phyloP scores from a whole-genome alignment of 2,329 filamentous ascomycete genomes.

The Apiospora marii region DNA sequence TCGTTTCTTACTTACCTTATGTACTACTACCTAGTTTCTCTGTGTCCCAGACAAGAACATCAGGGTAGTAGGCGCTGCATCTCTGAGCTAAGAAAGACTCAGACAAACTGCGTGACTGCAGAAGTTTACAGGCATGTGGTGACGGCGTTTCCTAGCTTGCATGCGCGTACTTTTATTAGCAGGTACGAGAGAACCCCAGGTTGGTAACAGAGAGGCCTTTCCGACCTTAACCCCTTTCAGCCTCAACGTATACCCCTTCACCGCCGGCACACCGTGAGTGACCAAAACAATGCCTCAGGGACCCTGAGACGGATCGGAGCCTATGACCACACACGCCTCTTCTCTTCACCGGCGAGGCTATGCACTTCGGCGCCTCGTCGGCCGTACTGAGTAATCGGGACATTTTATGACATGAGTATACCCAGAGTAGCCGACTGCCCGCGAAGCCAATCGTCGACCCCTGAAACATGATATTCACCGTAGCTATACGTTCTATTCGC shows the following conservation, averaged over 20 bases:
- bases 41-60: neutral
- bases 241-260: slow-evolving; percentile 9
- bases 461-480: neutral
- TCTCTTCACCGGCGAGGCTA: slow-evolving; percentile 14
- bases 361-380: slow-evolving; percentile 12
- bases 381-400: slow-evolving; percentile 13
- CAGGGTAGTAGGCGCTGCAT: neutral
- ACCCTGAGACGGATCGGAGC: slow-evolving; percentile 10
- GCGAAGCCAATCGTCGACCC: neutral
- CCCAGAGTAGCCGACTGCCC: neutral
- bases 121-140: neutral
- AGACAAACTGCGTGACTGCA: neutral
- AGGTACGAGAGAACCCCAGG: neutral
- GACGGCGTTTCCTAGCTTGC: slow-evolving; percentile 19
- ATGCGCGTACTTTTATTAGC: neutral
- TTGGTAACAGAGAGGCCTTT: neutral
- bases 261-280: slow-evolving; percentile 17
- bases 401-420: slow-evolving; percentile 14
- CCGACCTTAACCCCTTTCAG: slow-evolving; percentile 6
- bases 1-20: neutral
- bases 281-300: neutral
- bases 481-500: neutral
- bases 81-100: slow-evolving; percentile 17
- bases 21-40: neutral
- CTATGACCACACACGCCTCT: slow-evolving; percentile 1